Evolutionary conservation across 768 basidiomycete genomes (phyloP), one percentile per base, ranked within the genome.

Genomic region (Piloderma croceum): DNA sequence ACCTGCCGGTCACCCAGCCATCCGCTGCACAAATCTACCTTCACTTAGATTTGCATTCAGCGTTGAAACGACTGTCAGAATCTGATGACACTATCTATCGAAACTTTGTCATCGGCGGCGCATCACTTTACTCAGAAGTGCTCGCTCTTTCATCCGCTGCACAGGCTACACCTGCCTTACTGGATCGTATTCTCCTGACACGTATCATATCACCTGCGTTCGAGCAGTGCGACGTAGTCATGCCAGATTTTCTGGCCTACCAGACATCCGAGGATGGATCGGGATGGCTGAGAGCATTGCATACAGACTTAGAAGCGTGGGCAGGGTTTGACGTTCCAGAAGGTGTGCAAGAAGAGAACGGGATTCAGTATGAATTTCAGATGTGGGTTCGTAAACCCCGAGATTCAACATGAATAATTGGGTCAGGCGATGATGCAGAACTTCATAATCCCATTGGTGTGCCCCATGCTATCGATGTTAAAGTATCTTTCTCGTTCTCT

Each of bases 51-150:
- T 64, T 76, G 40, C 53, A 60, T 41, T 68, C 73, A 24, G 74
- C 74, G 20, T 51, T 72, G 42, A 51, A 47, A 35, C 55, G 49
- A 27, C 37, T 68, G 5, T 54, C 56, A 3, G 49, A 48, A 27
- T 24, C 23, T 36, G 34, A 41, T 9, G 39, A 21, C 21, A 46
- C 49, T 15, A 55, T 78, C 31, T 63, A 87, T 52, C 75, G 79
- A 41, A 62, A 65, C 21, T 98, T 97, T 67, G 66, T 97, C 49
- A 96, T 96, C 23, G 96, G 96, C 23, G 96, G 96, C n/a, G 79
- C 89, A 6, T 76, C 82, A 23, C 62, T 98, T 20, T 96, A 96
- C 70, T 63, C 68, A 24, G 79, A 83, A 44, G 69, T 81, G 10
- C 72, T 96, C 24, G 48, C 51, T 6, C 46, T 59, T 5, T 59